Percentiles rank a stretch among this genome's conserved stretches.
phyloP scores from a whole-genome alignment of 202 grass and related monocot species.

The Bolboschoenoplectus hybrid region DNA sequence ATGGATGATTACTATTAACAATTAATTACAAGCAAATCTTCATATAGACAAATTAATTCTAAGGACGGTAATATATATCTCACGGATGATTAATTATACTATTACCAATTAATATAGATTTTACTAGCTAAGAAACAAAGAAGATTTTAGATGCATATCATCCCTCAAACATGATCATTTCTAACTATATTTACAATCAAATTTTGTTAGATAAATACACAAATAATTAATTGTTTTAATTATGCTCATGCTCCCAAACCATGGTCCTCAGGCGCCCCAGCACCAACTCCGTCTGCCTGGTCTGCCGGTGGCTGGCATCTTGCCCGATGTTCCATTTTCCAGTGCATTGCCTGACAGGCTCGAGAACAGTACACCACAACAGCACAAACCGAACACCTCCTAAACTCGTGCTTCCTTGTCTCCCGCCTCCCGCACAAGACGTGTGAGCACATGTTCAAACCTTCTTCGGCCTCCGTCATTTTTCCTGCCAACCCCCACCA shows the following conservation, averaged over 20 bases:
- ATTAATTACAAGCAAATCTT: neutral
- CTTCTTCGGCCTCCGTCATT: neutral
- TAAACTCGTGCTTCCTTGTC: constrained; percentile 50
- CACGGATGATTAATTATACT: neutral
- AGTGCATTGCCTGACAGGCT: constrained; percentile 74
- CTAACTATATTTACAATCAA: constrained; percentile 17
- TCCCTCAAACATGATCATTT: neutral
- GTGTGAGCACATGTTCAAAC: constrained; percentile 57
- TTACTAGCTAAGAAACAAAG: constrained; percentile 11
- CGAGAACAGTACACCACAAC: constrained; percentile 68
- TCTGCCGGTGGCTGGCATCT: constrained; percentile 37
- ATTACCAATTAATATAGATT: neutral
- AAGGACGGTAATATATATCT: neutral
- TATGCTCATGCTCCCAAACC: neutral
- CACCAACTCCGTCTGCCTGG: neutral
- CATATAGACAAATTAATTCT: neutral
- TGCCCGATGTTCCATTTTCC: constrained; percentile 59
- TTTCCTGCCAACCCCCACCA: constrained; percentile 45
- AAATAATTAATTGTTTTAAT: neutral
- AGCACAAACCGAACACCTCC: constrained; percentile 54
- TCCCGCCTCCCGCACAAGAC: constrained; percentile 53
- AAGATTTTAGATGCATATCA: constrained; percentile 22
- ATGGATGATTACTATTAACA: neutral
- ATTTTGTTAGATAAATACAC: constrained; percentile 26
- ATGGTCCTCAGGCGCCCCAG: neutral